These are phyloP conservation scores for Fusarium pininemorale DNA, from an alignment of 2,329 filamentous ascomycete genomes.

Conservation along the genomic window DNA sequence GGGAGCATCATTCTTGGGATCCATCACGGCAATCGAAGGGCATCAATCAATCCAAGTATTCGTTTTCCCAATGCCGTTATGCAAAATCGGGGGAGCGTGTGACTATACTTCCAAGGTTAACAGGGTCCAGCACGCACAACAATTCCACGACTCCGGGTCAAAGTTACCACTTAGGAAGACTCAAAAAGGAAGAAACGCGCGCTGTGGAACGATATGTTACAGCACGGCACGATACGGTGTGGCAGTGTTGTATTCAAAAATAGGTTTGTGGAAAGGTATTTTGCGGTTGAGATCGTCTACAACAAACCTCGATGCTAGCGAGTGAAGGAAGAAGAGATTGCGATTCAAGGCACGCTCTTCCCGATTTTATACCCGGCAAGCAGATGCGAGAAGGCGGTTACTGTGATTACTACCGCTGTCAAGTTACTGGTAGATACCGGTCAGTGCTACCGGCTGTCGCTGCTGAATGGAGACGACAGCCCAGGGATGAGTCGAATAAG, in stretches of 20 bases:
- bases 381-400: not conserved
- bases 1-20: constrained; percentile 21
- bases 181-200: not conserved
- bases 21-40: constrained; percentile 18
- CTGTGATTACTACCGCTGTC: not conserved
- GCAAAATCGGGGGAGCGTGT: not conserved
- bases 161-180: not conserved
- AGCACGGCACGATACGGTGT: constrained; percentile 1
- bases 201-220: not conserved
- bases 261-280: not conserved
- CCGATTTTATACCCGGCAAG: constrained; percentile 39
- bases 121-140: constrained; percentile 5
- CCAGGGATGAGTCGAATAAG: constrained; percentile 12
- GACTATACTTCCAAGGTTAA: constrained; percentile 8
- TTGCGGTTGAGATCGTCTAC: not conserved
- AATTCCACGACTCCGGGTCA: constrained; percentile 2
- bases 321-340: constrained; percentile 25
- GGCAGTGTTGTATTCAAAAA: not conserved
- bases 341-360: constrained; percentile 25
- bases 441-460: not conserved
- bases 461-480: constrained; percentile 15
- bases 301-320: constrained; percentile 9
- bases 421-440: not conserved
- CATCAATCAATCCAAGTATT: not conserved
- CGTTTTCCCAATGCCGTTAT: constrained; percentile 1